These are phyloP conservation scores for Gliomastix tumulicola DNA, from an alignment of 2,329 filamentous ascomycete species.

Conservation along the genomic window DNA sequence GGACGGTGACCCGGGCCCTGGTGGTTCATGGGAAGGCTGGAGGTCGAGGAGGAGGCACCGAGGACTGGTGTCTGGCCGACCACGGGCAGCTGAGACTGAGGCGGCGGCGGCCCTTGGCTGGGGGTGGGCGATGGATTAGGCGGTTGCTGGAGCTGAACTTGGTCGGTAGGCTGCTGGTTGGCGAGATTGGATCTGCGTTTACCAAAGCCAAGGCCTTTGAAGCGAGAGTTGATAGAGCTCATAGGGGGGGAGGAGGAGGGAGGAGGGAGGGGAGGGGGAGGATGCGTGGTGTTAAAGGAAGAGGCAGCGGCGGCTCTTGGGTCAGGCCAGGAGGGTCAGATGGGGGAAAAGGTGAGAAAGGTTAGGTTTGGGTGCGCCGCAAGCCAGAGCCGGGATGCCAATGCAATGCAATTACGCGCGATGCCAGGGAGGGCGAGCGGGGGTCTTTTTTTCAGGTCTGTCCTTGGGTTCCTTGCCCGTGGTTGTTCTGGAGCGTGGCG, in stretches of 20 bases:
- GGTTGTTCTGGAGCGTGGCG: too few relatives aligned
- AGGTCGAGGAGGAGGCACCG: conserved; percentile 35
- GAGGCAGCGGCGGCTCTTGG: neutral
- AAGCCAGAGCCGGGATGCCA: too few relatives aligned
- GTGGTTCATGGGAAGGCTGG: conserved; percentile 54
- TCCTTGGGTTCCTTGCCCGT: too few relatives aligned
- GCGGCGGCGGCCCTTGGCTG: conserved; percentile 32
- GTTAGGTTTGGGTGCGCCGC: neutral
- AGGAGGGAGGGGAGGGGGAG: conserved; percentile 4
- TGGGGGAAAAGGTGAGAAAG: conserved; percentile 1
- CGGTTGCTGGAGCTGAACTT: neutral
- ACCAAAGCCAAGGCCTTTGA: conserved; percentile 75
- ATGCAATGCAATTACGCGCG: too few relatives aligned
- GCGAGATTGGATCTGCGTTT: conserved; percentile 67
- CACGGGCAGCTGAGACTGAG: conserved; percentile 21
- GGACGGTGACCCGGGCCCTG: conserved; percentile 52
- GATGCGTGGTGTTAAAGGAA: conserved; percentile 1
- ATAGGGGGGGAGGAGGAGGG: conserved; percentile 29
- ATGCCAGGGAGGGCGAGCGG: too few relatives aligned
- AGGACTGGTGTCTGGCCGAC: conserved; percentile 23
- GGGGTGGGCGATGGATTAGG: conserved; percentile 12
- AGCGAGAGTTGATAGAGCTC: conserved; percentile 74
- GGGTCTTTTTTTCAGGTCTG: too few relatives aligned
- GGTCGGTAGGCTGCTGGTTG: conserved; percentile 38
- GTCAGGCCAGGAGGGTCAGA: neutral